Evolutionary conservation across 208 protist genomes (phyloP).

Genomic region (Crithidia bombi): DNA sequence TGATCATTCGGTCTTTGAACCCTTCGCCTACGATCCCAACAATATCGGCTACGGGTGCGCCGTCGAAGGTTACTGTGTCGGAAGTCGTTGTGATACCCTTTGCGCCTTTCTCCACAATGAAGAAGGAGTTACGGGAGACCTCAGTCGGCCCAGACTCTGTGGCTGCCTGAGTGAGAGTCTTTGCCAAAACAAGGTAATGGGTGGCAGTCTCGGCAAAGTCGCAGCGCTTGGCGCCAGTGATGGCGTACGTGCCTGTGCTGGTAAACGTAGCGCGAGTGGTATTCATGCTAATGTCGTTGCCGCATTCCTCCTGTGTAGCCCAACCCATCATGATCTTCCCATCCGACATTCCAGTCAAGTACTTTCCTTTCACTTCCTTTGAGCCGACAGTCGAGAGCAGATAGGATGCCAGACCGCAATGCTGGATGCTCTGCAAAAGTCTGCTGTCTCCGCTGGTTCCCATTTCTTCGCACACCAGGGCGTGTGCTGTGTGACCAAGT

Average conservation of each 20-base stretch:
- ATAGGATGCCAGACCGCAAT: slow-evolving; percentile 69
- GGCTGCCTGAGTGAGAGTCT: slow-evolving; percentile 69
- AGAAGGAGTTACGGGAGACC: slow-evolving; percentile 70
- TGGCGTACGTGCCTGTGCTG: slow-evolving; percentile 39
- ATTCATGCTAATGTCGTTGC: slow-evolving; percentile 89
- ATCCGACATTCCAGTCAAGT: slow-evolving; percentile 89
- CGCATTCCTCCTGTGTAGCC: slow-evolving; percentile 70
- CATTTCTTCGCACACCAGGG: slow-evolving; percentile 80
- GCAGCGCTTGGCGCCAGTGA: slow-evolving; percentile 74
- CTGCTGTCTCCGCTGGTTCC: slow-evolving; percentile 56
- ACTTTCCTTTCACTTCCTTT: slow-evolving; percentile 83
- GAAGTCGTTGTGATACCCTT: slow-evolving; percentile 43
- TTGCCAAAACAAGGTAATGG: slow-evolving; percentile 85
- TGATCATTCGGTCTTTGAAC: slow-evolving; percentile 82
- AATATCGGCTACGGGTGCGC: slow-evolving; percentile 57
- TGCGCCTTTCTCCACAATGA: slow-evolving; percentile 68
- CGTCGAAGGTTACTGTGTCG: slow-evolving; percentile 47
- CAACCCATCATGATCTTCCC: slow-evolving; percentile 79
- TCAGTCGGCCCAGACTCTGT: slow-evolving; percentile 63
- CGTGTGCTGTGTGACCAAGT: slow-evolving; percentile 79
- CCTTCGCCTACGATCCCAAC: slow-evolving; percentile 86
- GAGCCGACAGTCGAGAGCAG: slow-evolving; percentile 69
- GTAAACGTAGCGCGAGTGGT: slow-evolving; percentile 37
- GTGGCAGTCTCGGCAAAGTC: slow-evolving; percentile 59
- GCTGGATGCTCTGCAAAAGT: slow-evolving; percentile 61